These are phyloP conservation scores for Microdochium paspali DNA, from an alignment of 2,329 filamentous ascomycete genomes.

Conservation along the genomic window DNA sequence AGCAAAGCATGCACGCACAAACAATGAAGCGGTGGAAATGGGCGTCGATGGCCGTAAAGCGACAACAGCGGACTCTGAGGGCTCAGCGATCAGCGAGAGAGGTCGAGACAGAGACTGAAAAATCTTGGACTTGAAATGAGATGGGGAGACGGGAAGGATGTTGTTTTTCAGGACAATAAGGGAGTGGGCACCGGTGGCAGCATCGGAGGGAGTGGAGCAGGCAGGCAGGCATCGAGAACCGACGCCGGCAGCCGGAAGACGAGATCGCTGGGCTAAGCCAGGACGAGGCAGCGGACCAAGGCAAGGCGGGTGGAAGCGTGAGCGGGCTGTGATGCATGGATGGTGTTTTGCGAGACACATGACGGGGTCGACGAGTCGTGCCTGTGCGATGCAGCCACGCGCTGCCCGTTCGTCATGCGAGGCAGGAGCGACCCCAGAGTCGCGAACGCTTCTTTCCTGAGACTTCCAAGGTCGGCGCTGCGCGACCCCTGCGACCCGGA, in stretches of 20 bases:
- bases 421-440: background rate
- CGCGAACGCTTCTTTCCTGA: background rate
- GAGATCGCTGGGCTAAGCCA: too few relatives aligned
- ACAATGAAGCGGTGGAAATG: too few relatives aligned
- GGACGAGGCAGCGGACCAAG: background rate
- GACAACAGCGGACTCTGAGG: too few relatives aligned
- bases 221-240: background rate
- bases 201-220: background rate
- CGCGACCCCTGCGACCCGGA: background rate
- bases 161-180: background rate
- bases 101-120: background rate
- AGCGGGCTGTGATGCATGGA: background rate
- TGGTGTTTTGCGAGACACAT: background rate
- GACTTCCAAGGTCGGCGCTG: background rate
- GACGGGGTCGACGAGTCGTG: background rate
- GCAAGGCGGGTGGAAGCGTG: background rate
- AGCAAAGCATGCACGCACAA: too few relatives aligned
- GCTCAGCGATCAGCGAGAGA: too few relatives aligned
- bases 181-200: background rate
- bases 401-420: background rate
- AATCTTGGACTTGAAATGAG: too few relatives aligned
- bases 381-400: background rate
- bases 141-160: too few relatives aligned
- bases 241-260: background rate
- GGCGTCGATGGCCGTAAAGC: too few relatives aligned